Evolutionary conservation across 768 basidiomycete genomes (phyloP), one percentile per base, ranked within the genome.

Genomic region (Sarcomyxa edulis): DNA sequence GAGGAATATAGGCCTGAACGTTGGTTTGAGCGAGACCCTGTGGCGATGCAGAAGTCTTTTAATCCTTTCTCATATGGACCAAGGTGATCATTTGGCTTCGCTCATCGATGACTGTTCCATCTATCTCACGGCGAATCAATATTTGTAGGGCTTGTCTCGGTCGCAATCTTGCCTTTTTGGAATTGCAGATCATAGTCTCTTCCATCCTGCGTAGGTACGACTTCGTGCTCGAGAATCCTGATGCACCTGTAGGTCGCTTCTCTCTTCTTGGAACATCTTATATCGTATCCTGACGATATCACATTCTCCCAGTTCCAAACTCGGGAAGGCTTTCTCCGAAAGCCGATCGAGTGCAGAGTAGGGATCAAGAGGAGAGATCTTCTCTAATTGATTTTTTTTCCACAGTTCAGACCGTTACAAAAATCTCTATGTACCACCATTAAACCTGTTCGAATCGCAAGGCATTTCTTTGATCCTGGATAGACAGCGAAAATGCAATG

Each of bases 61-160:
- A 93, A 93, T 49, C 85, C 87, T 0, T 93, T 91, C 57, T 89
- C 85, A 1, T 74, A 75, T 43, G 90, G 90, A 2, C 91, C 91
- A 11, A 69, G 85, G 81, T 80, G 50, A 37, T 68, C 61, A 7
- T 18, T 26, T 3, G 20, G 9, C 15, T 2, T 34, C 32, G 39
- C 25, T 19, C 10, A 37, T 40, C 15, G 20, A 33, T 30, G 35
- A 38, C 28, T 22, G 26, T 14, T 30, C 16, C 22, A 18, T 9
- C 27, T 29, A n/a, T 39, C 32, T 11, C n/a, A 27, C 21, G 23
- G 30, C 10, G 43, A 36, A 25, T 40, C 31, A 41, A 24, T 19
- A 11, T 28, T 24, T 24, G 25, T 45, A 84, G 89, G 32, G 84
- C 78, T 11, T 94, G 91, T 54, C 86, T 94, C 14, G 90, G 90